Evolutionary conservation across 2,329 filamentous ascomycete species (phyloP).

Genomic region (Microsporum ferrugineum): DNA sequence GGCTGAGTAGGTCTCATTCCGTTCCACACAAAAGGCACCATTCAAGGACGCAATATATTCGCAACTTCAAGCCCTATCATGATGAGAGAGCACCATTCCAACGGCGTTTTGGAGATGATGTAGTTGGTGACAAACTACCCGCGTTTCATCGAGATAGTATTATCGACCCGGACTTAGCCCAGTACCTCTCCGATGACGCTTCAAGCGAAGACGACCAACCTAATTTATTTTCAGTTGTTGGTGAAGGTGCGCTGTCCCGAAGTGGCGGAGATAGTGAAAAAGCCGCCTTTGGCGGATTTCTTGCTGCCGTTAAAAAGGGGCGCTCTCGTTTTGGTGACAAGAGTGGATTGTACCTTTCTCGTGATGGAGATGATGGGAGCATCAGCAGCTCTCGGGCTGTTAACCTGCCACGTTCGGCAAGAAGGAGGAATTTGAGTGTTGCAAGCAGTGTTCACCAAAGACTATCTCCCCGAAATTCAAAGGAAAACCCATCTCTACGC

Average conservation of each 20-base stretch:
- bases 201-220: slow-evolving; percentile 89
- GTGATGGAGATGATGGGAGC: slow-evolving; percentile 54
- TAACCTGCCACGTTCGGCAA: slow-evolving; percentile 50
- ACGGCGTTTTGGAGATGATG: slow-evolving; percentile 57
- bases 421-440: slow-evolving; percentile 73
- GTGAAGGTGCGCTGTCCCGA: slow-evolving; percentile 50
- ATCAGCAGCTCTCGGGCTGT: slow-evolving; percentile 50
- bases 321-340: slow-evolving; percentile 63
- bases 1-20: slow-evolving; percentile 62
- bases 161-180: slow-evolving; percentile 89
- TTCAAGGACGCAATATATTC: slow-evolving; percentile 74
- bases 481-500: slow-evolving; percentile 37
- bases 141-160: slow-evolving; percentile 99
- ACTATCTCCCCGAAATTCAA: slow-evolving; percentile 58
- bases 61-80: slow-evolving; percentile 57
- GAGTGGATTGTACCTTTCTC: slow-evolving; percentile 57
- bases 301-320: slow-evolving; percentile 64
- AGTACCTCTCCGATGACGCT: slow-evolving; percentile 88
- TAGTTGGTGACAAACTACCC: slow-evolving; percentile 56
- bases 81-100: slow-evolving; percentile 85
- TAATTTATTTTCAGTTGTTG: slow-evolving; percentile 68
- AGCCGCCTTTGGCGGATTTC: slow-evolving; percentile 57
- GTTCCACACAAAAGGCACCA: slow-evolving; percentile 72
- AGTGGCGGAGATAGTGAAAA: slow-evolving; percentile 62
- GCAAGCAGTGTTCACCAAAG: slow-evolving; percentile 63